These are phyloP conservation scores for Hypomontagnella submonticulosa DNA, from an alignment of 495 filamentous ascomycete genomes.

Conservation along the genomic window DNA sequence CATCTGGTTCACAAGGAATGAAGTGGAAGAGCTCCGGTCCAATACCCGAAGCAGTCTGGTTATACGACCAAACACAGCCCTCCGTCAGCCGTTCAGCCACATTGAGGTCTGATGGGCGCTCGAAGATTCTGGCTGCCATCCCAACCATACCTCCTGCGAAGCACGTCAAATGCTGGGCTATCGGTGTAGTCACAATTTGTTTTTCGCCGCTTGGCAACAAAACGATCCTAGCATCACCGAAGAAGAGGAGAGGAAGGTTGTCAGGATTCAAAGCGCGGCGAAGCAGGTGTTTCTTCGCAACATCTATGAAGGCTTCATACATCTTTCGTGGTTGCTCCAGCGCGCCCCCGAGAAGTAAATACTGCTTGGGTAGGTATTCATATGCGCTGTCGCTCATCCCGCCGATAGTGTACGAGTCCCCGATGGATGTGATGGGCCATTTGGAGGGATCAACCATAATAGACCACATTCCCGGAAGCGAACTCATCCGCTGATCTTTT, in stretches of 20 bases:
- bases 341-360: slow-evolving; percentile 76
- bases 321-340: slow-evolving; percentile 78
- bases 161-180: slow-evolving; percentile 65
- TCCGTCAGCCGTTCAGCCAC: slow-evolving; percentile 80
- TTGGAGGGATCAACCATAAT: slow-evolving; percentile 69
- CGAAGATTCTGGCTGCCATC: slow-evolving; percentile 79
- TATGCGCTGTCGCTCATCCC: slow-evolving; percentile 83
- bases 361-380: slow-evolving; percentile 83
- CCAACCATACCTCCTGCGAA: slow-evolving; percentile 90
- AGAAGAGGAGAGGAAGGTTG: slow-evolving; percentile 73
- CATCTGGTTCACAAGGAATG: slow-evolving; percentile 65
- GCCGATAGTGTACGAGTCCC: slow-evolving; percentile 71
- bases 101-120: slow-evolving; percentile 74
- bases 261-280: slow-evolving; percentile 70
- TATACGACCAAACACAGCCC: slow-evolving; percentile 91
- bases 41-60: slow-evolving; percentile 74
- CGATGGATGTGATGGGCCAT: slow-evolving; percentile 62
- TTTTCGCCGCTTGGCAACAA: slow-evolving; percentile 24
- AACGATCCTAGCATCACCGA: slow-evolving; percentile 57
- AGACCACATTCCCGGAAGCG: slow-evolving; percentile 84
- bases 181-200: slow-evolving; percentile 43
- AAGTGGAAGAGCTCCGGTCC: slow-evolving; percentile 78
- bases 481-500: slow-evolving; percentile 69
- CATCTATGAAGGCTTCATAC: slow-evolving; percentile 77
- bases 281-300: slow-evolving; percentile 74